Base-by-base conservation (phyloP, 345 rosid genomes). In the Eucalyptus dawsonii region DNA sequence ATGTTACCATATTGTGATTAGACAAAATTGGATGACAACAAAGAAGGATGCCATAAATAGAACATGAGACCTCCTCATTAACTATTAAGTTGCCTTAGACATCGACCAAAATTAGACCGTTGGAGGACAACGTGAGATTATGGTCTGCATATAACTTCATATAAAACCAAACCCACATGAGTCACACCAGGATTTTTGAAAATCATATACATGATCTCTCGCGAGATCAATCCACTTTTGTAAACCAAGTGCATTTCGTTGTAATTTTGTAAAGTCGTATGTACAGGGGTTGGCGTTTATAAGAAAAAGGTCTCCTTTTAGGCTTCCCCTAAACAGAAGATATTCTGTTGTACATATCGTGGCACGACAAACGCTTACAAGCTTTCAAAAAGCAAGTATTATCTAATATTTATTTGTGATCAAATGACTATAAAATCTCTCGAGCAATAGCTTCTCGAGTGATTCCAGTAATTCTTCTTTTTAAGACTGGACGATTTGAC, bases 331-430 rank as follows among this genome's bases (percentile, higher is more conserved):
- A 1, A 1, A 56, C 29, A 10, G 29, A 56, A 56, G 29, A 56
- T 2, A 56, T 2, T 10, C 62, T 5, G 0, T 56, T 7, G 47
- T 40, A 11, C 24, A 11, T 6, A 21, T 6, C 0, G 47, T 11
- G 1, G 83, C 47, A 3, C 5, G 1, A 2, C 8, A 7, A 76
- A 21, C 5, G 45, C 83, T 21, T 21, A 6, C 83, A 11, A 76
- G 9, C 83, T 37, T 21, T 76, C 83, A 6, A 37, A 19, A 37
- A 37, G 29, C 83, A 40, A 21, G 29, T 37, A 22, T 11, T 44
- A 76, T 76, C 9, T 11, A 69, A 69, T 19, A 69, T 9, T 11
- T 22, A 21, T 6, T 40, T 11, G 47, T 21, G 29, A 11, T 76
- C 15, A 21, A 6, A 21, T 37, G 42, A 40, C 16, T 76, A 76